Percentiles rank a stretch among this genome's conserved stretches.
Evolutionary conservation across 192 early-diverging fungal genomes (phyloP).

Genomic region (Anaeromyces robustus): DNA sequence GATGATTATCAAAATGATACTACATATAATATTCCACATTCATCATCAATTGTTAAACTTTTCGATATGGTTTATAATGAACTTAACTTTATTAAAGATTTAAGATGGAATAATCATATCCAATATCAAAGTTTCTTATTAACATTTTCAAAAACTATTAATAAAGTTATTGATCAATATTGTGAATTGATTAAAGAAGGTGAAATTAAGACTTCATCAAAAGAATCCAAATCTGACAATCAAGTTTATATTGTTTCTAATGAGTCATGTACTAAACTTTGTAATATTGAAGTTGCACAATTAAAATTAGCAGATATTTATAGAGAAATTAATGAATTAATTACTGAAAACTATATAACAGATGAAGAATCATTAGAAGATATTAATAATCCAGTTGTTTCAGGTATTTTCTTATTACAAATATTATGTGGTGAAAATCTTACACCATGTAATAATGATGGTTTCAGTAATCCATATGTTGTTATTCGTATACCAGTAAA

Average conservation of each 20-base stretch:
- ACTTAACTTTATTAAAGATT: constrained; percentile 45
- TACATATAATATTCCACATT: constrained; percentile 22
- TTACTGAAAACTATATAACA: background rate
- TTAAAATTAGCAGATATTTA: constrained; percentile 34
- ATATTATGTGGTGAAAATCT: constrained; percentile 35
- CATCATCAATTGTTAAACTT: constrained; percentile 61
- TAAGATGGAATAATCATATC: constrained; percentile 43
- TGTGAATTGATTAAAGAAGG: constrained; percentile 32
- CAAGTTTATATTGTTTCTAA: constrained; percentile 6
- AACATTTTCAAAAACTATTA: constrained; percentile 26
- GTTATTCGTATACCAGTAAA: constrained; percentile 34
- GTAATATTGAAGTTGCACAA: constrained; percentile 35
- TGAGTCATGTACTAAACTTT: constrained; percentile 35
- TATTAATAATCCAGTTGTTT: constrained; percentile 2
- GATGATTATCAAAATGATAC: constrained; percentile 18
- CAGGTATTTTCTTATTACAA: constrained; percentile 3
- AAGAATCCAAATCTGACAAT: constrained; percentile 1
- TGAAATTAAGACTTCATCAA: constrained; percentile 15
- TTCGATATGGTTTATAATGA: constrained; percentile 65
- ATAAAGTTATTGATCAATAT: constrained; percentile 35
- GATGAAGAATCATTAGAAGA: background rate
- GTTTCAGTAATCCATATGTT: constrained; percentile 27
- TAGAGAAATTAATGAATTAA: constrained; percentile 24
- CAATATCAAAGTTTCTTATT: constrained; percentile 47
- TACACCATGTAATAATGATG: constrained; percentile 30